phyloP scores from a whole-genome alignment of 345 rosid genomes.

The Moricandia moricandioides region DNA sequence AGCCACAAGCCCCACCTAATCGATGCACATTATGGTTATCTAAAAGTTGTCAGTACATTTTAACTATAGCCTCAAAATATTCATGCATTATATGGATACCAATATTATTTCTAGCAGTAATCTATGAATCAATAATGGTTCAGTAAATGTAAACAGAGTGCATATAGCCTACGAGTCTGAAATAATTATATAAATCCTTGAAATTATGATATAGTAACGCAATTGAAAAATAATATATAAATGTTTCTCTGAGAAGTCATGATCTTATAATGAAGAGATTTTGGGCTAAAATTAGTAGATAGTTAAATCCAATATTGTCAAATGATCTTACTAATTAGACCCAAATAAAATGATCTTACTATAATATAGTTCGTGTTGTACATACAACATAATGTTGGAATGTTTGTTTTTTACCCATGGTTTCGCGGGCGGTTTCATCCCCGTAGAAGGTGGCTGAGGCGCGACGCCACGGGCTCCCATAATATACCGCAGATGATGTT shows the following conservation, averaged over 20 bases:
- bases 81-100: not conserved
- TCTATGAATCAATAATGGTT: not conserved
- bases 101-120: not conserved
- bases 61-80: not conserved
- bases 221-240: not conserved
- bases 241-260: not conserved
- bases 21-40: not conserved
- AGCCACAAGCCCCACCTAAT: conserved; percentile 90
- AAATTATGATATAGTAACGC: not conserved
- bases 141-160: not conserved
- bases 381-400: no score
- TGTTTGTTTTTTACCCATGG: conserved; percentile 45
- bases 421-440: conserved; percentile 60
- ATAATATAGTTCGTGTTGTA: not conserved
- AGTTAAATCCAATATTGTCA: not conserved
- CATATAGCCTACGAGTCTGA: not conserved
- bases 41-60: not conserved
- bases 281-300: not conserved
- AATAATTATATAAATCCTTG: not conserved
- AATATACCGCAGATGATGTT: conserved; percentile 28
- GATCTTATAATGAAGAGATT: not conserved
- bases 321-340: not conserved
- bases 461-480: conserved; percentile 44
- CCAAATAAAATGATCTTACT: not conserved
- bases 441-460: conserved; percentile 73